Conservation (phyloP, 2,329 filamentous ascomycete species). For the Drechslerella stenobrocha region DNA sequence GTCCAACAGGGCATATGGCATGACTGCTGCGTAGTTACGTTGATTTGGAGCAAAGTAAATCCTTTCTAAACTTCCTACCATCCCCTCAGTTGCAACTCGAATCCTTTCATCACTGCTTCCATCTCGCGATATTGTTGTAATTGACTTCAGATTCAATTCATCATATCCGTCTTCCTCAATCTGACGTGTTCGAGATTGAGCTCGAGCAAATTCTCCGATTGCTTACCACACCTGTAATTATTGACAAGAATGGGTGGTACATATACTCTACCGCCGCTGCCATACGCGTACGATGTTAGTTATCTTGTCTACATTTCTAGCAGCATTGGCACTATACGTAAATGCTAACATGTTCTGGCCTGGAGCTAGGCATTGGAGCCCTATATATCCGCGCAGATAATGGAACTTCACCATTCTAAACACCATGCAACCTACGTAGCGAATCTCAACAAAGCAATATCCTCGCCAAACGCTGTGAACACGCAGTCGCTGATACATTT, state of each 20-base stretch:
- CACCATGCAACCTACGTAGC: slow-evolving; percentile 79
- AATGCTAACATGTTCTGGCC: neutral
- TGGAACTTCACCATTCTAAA: slow-evolving; percentile 78
- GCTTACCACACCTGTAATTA: no score
- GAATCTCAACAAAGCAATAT: slow-evolving; percentile 71
- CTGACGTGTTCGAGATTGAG: no score
- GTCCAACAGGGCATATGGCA: no score
- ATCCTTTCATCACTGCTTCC: no score
- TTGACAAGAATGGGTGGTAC: slow-evolving; percentile 22
- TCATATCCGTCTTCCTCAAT: no score
- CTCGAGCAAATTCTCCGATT: no score
- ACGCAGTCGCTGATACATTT: slow-evolving; percentile 66
- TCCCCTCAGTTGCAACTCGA: no score
- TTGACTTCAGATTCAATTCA: no score
- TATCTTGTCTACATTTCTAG: neutral
- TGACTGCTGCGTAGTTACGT: no score
- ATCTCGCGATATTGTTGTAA: no score
- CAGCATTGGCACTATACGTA: neutral
- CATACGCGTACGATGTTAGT: slow-evolving; percentile 71
- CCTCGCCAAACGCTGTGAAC: slow-evolving; percentile 51
- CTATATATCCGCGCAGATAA: slow-evolving; percentile 75
- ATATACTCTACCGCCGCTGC: slow-evolving; percentile 68
- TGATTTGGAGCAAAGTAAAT: no score
- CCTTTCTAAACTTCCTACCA: no score
- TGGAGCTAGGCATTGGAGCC: slow-evolving; percentile 67